Evolutionary conservation across 2,329 filamentous ascomycete species (phyloP), one percentile per base, ranked within the genome.

Genomic region (Neonectria magnoliae): DNA sequence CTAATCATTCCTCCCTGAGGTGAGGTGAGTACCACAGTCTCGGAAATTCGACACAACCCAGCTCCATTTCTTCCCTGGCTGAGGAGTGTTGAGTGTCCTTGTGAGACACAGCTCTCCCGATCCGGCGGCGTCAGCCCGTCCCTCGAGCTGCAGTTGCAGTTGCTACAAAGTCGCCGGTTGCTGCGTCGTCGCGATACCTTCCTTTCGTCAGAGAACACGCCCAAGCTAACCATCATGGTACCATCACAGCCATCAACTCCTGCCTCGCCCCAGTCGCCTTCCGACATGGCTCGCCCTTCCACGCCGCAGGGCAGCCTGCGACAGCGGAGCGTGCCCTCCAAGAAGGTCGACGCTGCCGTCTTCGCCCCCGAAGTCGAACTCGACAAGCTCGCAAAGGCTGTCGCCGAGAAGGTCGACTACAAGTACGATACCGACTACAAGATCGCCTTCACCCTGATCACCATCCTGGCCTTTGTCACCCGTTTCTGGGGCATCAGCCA

Each of bases 401-500:
- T 77, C 13, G 69, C 78, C 51, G 70, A 77, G 62, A 71, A 72
- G 41, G 75, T 78, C 55, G 67, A 77, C 38, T 74, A 80, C 36
- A 81, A 81, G 62, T 85, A 86, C n/a, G 92, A 97, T 80, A 90
- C 88, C 85, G 93, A 97, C 75, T 97, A 98, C 84, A 90, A 91
- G 85, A 80, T 96, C 69, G 92, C 89, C 66, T 87, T 98, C 64
- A 80, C 81, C 33, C 77, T 97, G 71, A 90, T 97, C 76, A 98
- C 95, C 2, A 75, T 88, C 29, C 82, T 98, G 70, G 95, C 93
- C 54, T 98, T 99, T 76, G 76, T 94, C 67, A 98, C 96, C 52
- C 88, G 96, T 67, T 99, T 99, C 85, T 98, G 92, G 89, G 94
- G 94, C 68, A 98, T 99, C 78, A 93, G 87, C 78, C 94, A 98